Evolutionary conservation across 1,139 yeast species (phyloP).

Genomic region (Chernovozyma aurita): DNA sequence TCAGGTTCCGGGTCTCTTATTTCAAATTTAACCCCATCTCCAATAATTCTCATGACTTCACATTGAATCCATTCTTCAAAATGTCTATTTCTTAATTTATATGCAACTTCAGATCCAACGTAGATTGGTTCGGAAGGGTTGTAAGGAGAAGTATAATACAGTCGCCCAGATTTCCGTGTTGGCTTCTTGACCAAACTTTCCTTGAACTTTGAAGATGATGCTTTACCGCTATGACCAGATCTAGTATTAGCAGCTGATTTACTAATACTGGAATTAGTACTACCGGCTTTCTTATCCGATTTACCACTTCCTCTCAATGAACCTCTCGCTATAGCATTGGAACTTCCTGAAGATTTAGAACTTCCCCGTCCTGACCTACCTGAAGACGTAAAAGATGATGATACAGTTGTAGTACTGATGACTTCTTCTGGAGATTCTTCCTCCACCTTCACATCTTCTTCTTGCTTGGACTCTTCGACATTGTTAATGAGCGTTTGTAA

Average conservation of each 20-base stretch:
- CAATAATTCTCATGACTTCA: conserved; percentile 71
- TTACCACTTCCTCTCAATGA: conserved; percentile 3
- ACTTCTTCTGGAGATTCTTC: conserved; percentile 12
- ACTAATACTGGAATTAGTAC: background rate
- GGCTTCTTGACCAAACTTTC: conserved; percentile 13
- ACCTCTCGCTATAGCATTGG: background rate
- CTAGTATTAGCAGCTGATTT: conserved; percentile 1
- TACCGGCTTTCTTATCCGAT: background rate
- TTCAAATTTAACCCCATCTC: conserved; percentile 77
- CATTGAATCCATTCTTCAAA: conserved; percentile 96
- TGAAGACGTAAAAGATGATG: conserved; percentile 1
- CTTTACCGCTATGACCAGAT: background rate
- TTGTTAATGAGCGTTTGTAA: conserved; percentile 28
- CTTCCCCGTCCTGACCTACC: conserved; percentile 1
- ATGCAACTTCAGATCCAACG: conserved; percentile 86
- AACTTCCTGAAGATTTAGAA: background rate
- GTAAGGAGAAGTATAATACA: conserved; percentile 39
- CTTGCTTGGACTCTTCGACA: conserved; percentile 4
- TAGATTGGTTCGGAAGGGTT: conserved; percentile 59
- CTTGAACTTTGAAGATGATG: background rate
- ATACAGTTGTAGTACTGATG: background rate
- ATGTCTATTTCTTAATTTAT: conserved; percentile 63
- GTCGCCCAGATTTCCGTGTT: conserved; percentile 34
- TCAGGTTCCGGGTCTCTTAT: conserved; percentile 98
- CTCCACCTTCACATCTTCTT: conserved; percentile 18